phyloP scores from a whole-genome alignment of 306 rosid genomes.

The Cicer judaicum region DNA sequence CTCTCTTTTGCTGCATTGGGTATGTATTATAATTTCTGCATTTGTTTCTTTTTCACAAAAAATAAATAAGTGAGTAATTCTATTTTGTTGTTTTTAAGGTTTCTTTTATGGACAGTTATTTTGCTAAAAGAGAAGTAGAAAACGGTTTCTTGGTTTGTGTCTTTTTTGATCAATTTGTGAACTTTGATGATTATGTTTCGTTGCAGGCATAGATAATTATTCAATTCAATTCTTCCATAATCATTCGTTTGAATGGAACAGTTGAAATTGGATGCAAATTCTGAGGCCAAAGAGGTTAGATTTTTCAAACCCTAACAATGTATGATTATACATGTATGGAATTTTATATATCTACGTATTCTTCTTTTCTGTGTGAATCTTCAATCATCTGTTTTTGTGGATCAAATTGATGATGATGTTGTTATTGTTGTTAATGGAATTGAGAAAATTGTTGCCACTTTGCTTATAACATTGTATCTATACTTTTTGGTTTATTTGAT shows the following conservation, averaged over 20 bases:
- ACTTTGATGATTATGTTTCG: conserved; percentile 45
- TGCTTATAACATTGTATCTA: conserved; percentile 21
- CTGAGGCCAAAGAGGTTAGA: conserved; percentile 69
- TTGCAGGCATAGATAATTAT: conserved; percentile 53
- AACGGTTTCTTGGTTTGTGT: conserved; percentile 43
- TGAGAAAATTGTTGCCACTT: conserved; percentile 7
- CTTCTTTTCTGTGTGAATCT: conserved; percentile 37
- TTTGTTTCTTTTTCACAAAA: conserved; percentile 1
- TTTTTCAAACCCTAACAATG: conserved; percentile 49
- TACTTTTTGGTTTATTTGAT: conserved; percentile 25
- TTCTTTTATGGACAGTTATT: conserved; percentile 40
- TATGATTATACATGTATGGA: conserved; percentile 16
- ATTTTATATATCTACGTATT: conserved; percentile 10
- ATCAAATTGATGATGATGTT: conserved; percentile 47
- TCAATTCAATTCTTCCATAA: conserved; percentile 46
- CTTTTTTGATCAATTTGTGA: conserved; percentile 39
- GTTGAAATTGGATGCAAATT: conserved; percentile 56
- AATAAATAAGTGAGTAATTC: not conserved
- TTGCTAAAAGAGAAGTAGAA: conserved; percentile 41
- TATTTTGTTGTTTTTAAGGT: conserved; percentile 10
- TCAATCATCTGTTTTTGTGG: conserved; percentile 40
- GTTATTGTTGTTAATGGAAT: conserved; percentile 38
- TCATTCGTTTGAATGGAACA: conserved; percentile 64
- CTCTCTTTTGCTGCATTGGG: conserved; percentile 55
- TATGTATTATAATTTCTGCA: conserved; percentile 42